phyloP scores from a whole-genome alignment of 1,139 yeast genomes.

The Nakaseomyces nivariensis region DNA sequence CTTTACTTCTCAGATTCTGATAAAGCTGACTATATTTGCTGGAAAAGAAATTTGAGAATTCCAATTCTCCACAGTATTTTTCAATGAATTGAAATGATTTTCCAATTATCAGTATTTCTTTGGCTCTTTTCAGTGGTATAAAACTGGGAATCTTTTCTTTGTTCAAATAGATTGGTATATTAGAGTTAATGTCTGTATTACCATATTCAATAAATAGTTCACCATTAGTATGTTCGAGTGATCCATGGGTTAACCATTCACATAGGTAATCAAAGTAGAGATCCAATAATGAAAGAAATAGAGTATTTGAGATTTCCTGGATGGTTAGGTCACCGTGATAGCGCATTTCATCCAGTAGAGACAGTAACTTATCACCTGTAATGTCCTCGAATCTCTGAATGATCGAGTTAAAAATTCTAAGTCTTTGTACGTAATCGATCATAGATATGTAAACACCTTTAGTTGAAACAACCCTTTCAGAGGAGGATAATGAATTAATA shows the following conservation, averaged over 20 bases:
- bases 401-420: conserved; percentile 47
- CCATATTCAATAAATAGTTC: conserved; percentile 53
- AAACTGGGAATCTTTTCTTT: conserved; percentile 49
- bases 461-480: conserved; percentile 26
- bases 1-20: conserved; percentile 5
- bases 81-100: conserved; percentile 63
- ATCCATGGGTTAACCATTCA: conserved; percentile 66
- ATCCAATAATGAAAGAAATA: conserved; percentile 41
- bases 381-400: conserved; percentile 31
- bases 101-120: conserved; percentile 64
- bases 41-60: conserved; percentile 44
- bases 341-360: conserved; percentile 42
- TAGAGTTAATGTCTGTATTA: conserved; percentile 7
- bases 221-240: conserved; percentile 41
- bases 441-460: conserved; percentile 39
- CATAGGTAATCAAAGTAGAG: conserved; percentile 58
- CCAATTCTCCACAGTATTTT: conserved; percentile 50
- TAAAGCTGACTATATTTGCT: conserved; percentile 22
- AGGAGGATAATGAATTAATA: conserved; percentile 44
- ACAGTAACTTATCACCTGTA: conserved; percentile 49
- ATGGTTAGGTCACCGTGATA: conserved; percentile 57
- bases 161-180: conserved; percentile 20
- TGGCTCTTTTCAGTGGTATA: conserved; percentile 39
- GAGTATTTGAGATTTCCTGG: conserved; percentile 33
- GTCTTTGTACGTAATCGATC: conserved; percentile 40